These are phyloP conservation scores for Lathyrus aphaca DNA, from an alignment of 306 rosid genomes.

Conservation along the genomic window DNA sequence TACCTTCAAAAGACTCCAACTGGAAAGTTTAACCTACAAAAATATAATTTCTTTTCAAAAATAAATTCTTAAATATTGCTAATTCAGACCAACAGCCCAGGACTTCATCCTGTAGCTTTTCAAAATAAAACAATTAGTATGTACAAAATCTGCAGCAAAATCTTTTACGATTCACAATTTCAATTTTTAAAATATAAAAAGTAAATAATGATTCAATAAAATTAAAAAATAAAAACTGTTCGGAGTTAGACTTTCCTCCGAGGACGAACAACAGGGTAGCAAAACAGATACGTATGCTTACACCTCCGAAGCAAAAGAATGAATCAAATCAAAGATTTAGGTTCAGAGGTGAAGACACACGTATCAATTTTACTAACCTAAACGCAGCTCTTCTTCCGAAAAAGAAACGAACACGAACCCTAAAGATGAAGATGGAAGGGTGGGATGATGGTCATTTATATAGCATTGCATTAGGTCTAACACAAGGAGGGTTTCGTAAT, in stretches of 20 bases:
- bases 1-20: too few species aligned
- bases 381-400: neutral
- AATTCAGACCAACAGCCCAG: too few species aligned
- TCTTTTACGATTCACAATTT: too few species aligned
- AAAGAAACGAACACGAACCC: neutral
- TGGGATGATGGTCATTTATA: neutral
- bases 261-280: neutral
- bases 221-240: neutral
- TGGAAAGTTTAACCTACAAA: too few species aligned
- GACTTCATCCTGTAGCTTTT: too few species aligned
- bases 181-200: neutral
- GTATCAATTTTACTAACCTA: neutral
- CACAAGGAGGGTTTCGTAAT: neutral
- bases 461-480: neutral
- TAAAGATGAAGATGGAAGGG: neutral
- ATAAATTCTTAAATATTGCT: too few species aligned
- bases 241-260: neutral
- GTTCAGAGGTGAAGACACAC: conserved; percentile 34
- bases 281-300: neutral
- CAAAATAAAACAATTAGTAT: too few species aligned
- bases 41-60: too few species aligned
- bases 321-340: neutral
- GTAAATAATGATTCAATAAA: neutral
- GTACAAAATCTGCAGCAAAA: too few species aligned
- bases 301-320: conserved; percentile 3